phyloP scores from a whole-genome alignment of 345 rosid species.

The Geranium rotundifolium region DNA sequence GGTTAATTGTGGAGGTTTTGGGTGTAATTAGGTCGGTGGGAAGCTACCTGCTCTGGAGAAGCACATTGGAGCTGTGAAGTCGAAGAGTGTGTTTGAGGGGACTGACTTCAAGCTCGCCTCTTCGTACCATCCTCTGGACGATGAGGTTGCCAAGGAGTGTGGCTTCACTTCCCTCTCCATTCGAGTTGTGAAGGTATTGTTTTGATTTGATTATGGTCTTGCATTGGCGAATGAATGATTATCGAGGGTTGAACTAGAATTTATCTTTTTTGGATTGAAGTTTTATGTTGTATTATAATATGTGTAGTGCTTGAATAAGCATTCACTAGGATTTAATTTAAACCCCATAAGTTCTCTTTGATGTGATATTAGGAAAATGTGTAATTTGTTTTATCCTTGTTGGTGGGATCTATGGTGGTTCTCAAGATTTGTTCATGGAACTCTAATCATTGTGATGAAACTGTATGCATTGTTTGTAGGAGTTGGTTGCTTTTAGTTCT shows the following conservation, averaged over 20 bases:
- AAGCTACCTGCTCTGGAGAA: conserved; percentile 40
- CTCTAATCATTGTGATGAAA: not conserved
- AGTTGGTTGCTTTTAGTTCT: conserved; percentile 75
- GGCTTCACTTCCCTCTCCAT: conserved; percentile 85
- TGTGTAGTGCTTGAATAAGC: not conserved
- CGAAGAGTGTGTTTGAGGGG: conserved; percentile 48
- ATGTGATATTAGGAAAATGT: not conserved
- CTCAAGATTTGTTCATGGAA: not conserved
- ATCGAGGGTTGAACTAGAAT: not conserved
- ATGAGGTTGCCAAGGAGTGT: conserved; percentile 67
- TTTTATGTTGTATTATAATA: not conserved
- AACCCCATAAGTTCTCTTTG: not conserved
- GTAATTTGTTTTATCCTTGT: not conserved
- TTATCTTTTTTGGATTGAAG: not conserved
- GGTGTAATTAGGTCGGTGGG: conserved; percentile 65
- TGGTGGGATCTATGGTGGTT: not conserved
- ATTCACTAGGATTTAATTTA: too few relatives aligned
- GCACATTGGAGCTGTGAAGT: conserved; percentile 49
- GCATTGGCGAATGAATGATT: not conserved
- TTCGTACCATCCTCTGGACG: conserved; percentile 47
- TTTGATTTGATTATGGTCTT: not conserved
- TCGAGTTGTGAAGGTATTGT: conserved; percentile 61
- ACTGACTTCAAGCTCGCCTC: conserved; percentile 94
- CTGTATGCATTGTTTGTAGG: conserved; percentile 24
- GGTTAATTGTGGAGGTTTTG: not conserved